Percentiles rank a stretch among this genome's conserved stretches.
Evolutionary conservation across 192 early-diverging fungal genomes (phyloP).

Genomic region (Coemansia reversa): DNA sequence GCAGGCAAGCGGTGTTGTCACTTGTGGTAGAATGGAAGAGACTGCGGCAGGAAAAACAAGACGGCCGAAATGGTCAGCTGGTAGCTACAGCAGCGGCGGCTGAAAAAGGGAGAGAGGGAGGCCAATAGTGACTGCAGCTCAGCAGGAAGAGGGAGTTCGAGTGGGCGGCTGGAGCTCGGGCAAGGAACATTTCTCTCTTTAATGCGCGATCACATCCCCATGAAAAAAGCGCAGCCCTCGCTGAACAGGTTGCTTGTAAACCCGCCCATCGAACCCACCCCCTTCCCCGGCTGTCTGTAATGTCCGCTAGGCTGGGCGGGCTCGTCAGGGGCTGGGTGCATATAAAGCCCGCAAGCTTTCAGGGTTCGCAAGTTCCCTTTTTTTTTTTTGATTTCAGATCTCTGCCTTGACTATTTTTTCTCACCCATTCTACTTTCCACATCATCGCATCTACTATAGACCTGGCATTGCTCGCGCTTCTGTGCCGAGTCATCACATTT

Average conservation of each 20-base stretch:
- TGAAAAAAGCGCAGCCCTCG: slow-evolving; percentile 13
- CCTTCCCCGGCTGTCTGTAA: background rate
- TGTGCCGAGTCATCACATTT: background rate
- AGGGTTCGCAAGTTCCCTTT: slow-evolving; percentile 10
- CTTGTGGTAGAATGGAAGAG: background rate
- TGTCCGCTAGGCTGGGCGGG: slow-evolving; percentile 7
- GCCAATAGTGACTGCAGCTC: background rate
- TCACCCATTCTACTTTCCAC: slow-evolving; percentile 13
- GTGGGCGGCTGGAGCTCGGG: slow-evolving; percentile 12
- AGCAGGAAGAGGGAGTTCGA: slow-evolving; percentile 1
- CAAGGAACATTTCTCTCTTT: slow-evolving; percentile 4
- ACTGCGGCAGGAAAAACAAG: background rate
- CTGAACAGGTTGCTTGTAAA: background rate
- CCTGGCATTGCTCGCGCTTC: background rate
- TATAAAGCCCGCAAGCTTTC: slow-evolving; percentile 6
- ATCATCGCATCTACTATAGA: slow-evolving; percentile 4
- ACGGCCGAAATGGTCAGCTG: background rate
- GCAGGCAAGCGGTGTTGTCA: background rate
- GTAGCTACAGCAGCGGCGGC: slow-evolving; percentile 4
- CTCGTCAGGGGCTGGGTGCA: background rate
- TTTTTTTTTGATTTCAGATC: slow-evolving; percentile 16
- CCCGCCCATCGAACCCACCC: slow-evolving; percentile 11
- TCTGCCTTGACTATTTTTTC: slow-evolving; percentile 8
- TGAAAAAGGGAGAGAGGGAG: background rate
- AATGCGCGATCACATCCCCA: slow-evolving; percentile 12